Conservation (phyloP, 176 grass and related monocot genomes). For the Guadua angustifolia region DNA sequence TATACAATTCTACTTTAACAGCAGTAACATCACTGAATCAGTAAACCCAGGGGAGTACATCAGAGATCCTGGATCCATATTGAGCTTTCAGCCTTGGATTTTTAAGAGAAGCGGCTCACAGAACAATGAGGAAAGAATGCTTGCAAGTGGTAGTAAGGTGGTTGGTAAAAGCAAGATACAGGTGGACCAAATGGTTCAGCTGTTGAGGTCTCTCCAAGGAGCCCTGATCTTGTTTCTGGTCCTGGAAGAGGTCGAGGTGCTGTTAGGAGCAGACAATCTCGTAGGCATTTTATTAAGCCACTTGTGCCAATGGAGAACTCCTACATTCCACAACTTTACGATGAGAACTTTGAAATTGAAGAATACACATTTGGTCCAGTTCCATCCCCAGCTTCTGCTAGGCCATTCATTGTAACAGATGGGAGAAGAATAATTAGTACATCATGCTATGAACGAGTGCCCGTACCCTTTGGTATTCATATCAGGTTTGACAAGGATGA, state of each 20-base stretch:
- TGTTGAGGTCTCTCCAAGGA: constrained; percentile 50
- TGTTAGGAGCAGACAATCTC: constrained; percentile 63
- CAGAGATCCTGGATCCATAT: constrained; percentile 70
- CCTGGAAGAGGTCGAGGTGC: constrained; percentile 60
- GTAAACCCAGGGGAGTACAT: constrained; percentile 62
- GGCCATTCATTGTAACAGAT: constrained; percentile 78
- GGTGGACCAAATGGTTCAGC: constrained; percentile 47
- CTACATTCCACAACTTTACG: constrained; percentile 75
- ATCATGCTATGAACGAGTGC: constrained; percentile 55
- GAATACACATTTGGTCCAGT: constrained; percentile 73
- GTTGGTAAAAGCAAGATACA: constrained; percentile 44
- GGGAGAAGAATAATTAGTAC: constrained; percentile 81
- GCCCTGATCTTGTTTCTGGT: constrained; percentile 46
- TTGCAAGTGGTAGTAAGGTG: constrained; percentile 6
- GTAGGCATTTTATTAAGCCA: constrained; percentile 61
- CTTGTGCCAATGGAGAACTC: constrained; percentile 66
- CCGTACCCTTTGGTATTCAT: constrained; percentile 35
- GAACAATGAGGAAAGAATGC: constrained; percentile 39
- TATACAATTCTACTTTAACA: no score
- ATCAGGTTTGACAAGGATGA: constrained; percentile 43
- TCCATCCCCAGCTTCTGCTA: constrained; percentile 57
- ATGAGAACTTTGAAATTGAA: constrained; percentile 73
- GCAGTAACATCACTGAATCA: constrained; percentile 6
- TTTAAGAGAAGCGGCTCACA: constrained; percentile 60
- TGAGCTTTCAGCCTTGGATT: constrained; percentile 97